phyloP scores from a whole-genome alignment of 306 rosid species.

The Quercus robur region DNA sequence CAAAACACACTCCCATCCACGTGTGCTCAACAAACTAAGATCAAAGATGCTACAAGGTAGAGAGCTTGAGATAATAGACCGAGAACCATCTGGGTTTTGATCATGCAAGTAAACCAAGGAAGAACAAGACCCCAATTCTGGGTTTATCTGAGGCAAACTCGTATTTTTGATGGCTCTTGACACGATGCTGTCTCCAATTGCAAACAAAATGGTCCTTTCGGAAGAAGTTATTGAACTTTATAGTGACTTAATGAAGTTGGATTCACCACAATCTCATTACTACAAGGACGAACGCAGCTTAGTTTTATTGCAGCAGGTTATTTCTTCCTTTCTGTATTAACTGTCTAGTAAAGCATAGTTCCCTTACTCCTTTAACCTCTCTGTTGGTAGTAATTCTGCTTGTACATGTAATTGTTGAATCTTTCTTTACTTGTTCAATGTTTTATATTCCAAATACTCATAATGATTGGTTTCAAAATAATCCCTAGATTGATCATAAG shows the following conservation, averaged over 20 bases:
- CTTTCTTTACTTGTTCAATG: neutral
- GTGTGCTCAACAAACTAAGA: too few species aligned
- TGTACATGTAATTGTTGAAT: neutral
- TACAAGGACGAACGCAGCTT: conserved; percentile 61
- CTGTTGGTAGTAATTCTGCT: conserved; percentile 4
- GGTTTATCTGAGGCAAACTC: too few species aligned
- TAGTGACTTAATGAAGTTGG: conserved; percentile 55
- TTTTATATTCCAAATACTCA: neutral
- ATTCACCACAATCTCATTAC: conserved; percentile 55
- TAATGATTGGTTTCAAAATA: neutral
- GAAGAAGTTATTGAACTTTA: conserved; percentile 75
- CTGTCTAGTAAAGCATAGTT: conserved; percentile 16
- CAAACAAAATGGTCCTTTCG: conserved; percentile 33
- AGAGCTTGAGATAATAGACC: too few species aligned
- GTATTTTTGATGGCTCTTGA: conserved; percentile 51
- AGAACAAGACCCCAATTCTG: too few species aligned
- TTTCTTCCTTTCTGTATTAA: conserved; percentile 7
- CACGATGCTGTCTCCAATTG: conserved; percentile 38
- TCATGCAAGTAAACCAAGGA: too few species aligned
- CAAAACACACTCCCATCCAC: too few species aligned
- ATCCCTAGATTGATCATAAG: too few species aligned
- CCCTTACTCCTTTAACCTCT: neutral
- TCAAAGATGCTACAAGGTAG: too few species aligned
- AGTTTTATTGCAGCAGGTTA: conserved; percentile 45
- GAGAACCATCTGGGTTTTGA: too few species aligned